phyloP scores from a whole-genome alignment of 768 basidiomycete genomes.

The Calocybe gangraenosa region DNA sequence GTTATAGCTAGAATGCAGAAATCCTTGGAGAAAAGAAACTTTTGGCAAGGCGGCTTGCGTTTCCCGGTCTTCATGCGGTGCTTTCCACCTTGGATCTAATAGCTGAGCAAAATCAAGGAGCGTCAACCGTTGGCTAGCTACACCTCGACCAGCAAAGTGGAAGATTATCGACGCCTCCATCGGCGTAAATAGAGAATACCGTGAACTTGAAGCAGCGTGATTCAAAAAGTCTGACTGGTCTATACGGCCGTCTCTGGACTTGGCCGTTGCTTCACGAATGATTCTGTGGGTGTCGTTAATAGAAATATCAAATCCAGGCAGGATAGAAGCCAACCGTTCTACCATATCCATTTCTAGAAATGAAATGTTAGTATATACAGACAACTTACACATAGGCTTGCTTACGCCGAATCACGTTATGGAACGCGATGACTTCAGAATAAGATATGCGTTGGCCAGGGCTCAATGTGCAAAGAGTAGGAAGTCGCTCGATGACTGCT shows the following conservation, averaged over 20 bases:
- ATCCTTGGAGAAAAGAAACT: slow-evolving; percentile 45
- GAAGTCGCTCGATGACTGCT: slow-evolving; percentile 85
- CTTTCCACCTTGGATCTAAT: slow-evolving; percentile 84
- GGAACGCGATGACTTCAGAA: slow-evolving; percentile 94
- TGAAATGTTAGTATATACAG: background rate
- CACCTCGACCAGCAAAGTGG: slow-evolving; percentile 91
- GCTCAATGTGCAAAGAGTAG: slow-evolving; percentile 85
- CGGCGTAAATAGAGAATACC: slow-evolving; percentile 93
- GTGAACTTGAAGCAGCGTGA: slow-evolving; percentile 77
- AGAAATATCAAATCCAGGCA: slow-evolving; percentile 1
- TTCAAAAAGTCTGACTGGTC: slow-evolving; percentile 95
- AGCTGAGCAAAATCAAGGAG: slow-evolving; percentile 90
- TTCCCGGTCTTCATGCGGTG: slow-evolving; percentile 55
- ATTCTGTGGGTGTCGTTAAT: slow-evolving; percentile 43
- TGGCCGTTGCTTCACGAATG: slow-evolving; percentile 84
- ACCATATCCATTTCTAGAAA: slow-evolving; percentile 91
- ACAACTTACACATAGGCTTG: slow-evolving; percentile 8
- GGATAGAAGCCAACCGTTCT: slow-evolving; percentile 59
- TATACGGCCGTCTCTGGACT: slow-evolving; percentile 93
- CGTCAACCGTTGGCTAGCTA: slow-evolving; percentile 64
- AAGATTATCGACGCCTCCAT: slow-evolving; percentile 99
- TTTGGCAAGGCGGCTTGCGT: slow-evolving; percentile 23
- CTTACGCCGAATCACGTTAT: slow-evolving; percentile 90
- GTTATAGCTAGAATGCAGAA: slow-evolving; percentile 76
- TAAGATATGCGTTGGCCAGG: slow-evolving; percentile 91